These are phyloP conservation scores for Trichocladium uniseriatum DNA, from an alignment of 495 filamentous ascomycete genomes.

Conservation along the genomic window DNA sequence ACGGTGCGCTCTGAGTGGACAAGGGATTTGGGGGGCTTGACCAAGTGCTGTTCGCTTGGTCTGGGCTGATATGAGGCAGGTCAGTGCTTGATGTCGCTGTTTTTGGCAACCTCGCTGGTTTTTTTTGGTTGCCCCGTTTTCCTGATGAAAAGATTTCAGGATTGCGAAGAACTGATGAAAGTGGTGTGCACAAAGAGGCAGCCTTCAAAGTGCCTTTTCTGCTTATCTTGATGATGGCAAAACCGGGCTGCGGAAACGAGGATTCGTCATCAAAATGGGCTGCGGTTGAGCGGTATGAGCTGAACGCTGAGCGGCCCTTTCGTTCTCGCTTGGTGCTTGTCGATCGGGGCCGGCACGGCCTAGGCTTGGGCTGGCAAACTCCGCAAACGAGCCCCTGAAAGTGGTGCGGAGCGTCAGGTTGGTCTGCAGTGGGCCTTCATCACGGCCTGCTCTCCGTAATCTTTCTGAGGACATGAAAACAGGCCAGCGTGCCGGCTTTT, in stretches of 20 bases:
- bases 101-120: not conserved
- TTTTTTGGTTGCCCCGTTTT: not conserved
- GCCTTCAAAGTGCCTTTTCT: too few species aligned
- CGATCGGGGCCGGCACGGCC: not conserved
- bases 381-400: constrained; percentile 9
- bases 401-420: not conserved
- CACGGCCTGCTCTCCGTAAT: not conserved
- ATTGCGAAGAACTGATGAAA: not conserved
- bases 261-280: too few species aligned
- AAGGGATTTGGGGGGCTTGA: constrained; percentile 16
- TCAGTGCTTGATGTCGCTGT: not conserved
- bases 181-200: not conserved
- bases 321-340: not conserved
- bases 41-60: constrained; percentile 18
- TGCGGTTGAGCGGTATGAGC: too few species aligned
- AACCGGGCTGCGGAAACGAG: too few species aligned
- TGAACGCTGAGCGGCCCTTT: not conserved
- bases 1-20: constrained; percentile 22
- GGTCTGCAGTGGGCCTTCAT: not conserved
- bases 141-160: not conserved
- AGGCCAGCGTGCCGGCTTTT: not conserved
- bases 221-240: not conserved
- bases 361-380: constrained; percentile 1
- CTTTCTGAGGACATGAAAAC: not conserved
- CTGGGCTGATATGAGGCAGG: constrained; percentile 18